Percentiles rank a stretch among this genome's conserved stretches.
phyloP scores from a whole-genome alignment of 306 rosid species.

The Oxytropis ochrocephala region DNA sequence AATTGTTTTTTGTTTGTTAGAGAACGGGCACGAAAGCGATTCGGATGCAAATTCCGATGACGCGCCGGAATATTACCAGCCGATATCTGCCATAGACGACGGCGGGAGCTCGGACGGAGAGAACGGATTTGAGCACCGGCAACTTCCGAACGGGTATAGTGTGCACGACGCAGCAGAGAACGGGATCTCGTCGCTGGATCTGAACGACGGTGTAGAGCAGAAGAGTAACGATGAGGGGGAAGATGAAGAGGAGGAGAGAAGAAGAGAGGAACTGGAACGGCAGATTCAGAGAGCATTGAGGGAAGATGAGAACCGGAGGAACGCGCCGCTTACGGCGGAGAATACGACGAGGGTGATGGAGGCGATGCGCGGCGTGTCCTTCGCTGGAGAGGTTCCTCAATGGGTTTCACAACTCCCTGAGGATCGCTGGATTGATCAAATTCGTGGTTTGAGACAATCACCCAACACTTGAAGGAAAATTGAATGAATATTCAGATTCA shows the following conservation, averaged over 20 bases:
- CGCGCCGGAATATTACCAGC: conserved; percentile 57
- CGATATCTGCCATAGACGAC: conserved; percentile 52
- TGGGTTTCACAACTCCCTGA: conserved; percentile 63
- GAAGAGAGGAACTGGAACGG: conserved; percentile 33
- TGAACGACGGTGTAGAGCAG: conserved; percentile 38
- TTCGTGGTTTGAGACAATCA: conserved; percentile 44
- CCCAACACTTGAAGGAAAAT: conserved; percentile 12
- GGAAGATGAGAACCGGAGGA: conserved; percentile 71
- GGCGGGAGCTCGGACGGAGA: conserved; percentile 41
- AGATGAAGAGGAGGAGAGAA: conserved; percentile 28
- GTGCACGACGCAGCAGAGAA: conserved; percentile 30
- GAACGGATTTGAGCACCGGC: conserved; percentile 15
- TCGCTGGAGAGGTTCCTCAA: conserved; percentile 58
- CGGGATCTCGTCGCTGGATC: conserved; percentile 51
- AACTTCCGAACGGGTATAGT: conserved; percentile 39
- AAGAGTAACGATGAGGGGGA: conserved; percentile 38
- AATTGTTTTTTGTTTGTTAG: conserved; percentile 23
- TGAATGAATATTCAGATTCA: background rate
- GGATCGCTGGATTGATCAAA: conserved; percentile 67
- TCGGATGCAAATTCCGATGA: conserved; percentile 61
- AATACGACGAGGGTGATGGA: conserved; percentile 72
- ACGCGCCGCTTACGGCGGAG: conserved; percentile 66
- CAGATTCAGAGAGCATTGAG: conserved; percentile 60
- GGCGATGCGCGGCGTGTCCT: conserved; percentile 78
- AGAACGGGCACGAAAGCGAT: conserved; percentile 59